Evolutionary conservation across 179 eudicot species (phyloP).

Genomic region (Spergularia azorica): DNA sequence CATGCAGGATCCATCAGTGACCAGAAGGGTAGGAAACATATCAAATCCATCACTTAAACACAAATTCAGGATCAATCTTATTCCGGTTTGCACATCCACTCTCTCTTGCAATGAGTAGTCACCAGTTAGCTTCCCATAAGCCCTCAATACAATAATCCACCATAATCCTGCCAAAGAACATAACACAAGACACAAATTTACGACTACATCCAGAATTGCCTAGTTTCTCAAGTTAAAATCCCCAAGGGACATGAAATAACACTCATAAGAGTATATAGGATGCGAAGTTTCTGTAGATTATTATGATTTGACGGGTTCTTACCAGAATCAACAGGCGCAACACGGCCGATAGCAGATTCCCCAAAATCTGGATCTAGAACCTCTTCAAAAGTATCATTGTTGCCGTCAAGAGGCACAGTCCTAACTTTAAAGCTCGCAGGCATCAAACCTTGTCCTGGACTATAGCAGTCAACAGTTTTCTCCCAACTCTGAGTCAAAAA

Average conservation of each 20-base stretch:
- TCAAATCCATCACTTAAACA: conserved; percentile 92
- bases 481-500: conserved; percentile 45
- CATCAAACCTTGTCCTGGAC: conserved; percentile 98
- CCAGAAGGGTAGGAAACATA: conserved; percentile 94
- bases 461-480: conserved; percentile 87
- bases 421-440: conserved; percentile 95
- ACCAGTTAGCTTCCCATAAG: conserved; percentile 89
- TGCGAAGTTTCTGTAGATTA: too few relatives aligned
- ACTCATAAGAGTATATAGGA: not conserved
- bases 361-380: conserved; percentile 98
- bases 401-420: conserved; percentile 73
- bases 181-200: conserved; percentile 15
- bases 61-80: conserved; percentile 64
- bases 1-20: conserved; percentile 99
- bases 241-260: not conserved
- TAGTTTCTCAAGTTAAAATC: not conserved
- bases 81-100: conserved; percentile 92
- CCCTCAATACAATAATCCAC: conserved; percentile 92
- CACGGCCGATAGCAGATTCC: conserved; percentile 96
- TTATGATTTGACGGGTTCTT: conserved; percentile 11
- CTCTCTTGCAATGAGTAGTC: conserved; percentile 87
- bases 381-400: conserved; percentile 60
- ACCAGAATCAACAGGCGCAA: conserved; percentile 99
- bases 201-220: not conserved
- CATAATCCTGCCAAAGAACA: conserved; percentile 63